Base-by-base conservation (phyloP, 1,284 basidiomycete genomes). In the Sporisorium sorghi region DNA sequence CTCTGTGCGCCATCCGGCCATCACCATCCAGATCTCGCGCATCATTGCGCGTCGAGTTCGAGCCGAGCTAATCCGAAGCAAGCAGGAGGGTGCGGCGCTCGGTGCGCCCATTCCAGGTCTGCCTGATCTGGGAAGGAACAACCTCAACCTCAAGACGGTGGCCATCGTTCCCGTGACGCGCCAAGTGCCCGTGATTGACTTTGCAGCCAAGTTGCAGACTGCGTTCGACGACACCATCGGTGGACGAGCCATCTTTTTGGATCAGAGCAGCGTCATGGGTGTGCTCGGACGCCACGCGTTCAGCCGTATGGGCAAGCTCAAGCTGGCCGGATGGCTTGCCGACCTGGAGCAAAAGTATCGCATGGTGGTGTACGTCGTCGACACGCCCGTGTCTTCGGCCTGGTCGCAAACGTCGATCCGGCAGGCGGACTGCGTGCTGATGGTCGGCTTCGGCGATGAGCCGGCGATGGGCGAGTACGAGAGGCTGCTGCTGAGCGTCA, bases 11-110 rank as follows among this genome's bases (percentile, higher is more conserved):
- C 97, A 98, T 85, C 96, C 97, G 7, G 91, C 92, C 67, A 95
- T 95, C 7, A 98, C 97, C 28, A 91, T 97, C 35, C 93, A 97
- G 89, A 94, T 99, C 49, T 87, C 97, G 47, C 90, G 92, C 21
- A 92, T 94, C 86, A 98, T 99, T 74, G 97, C 96, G 5, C 91
- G 92, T 21, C 90, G 96, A 44, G 93, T 99, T 2, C 88, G 93
- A 54, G 89, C 90, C 67, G 93, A 96, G 83, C 88, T 95, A 40
- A 47, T 73, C 26, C 33, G 56, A 26, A 70, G 68, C 44, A 73
- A 80, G 47, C 74, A 67, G 40, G 61, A 67, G 19, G 72, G 67
- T 3, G 68, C 66, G 26, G 64, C 72, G 15, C 57, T 74, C 4
- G 58, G 70, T 12, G 62, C 70, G 21, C 81, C 81, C 24, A 66